These are phyloP conservation scores for Xylariaceae sp. DNA, from an alignment of 2,329 filamentous ascomycete genomes.

Conservation along the genomic window DNA sequence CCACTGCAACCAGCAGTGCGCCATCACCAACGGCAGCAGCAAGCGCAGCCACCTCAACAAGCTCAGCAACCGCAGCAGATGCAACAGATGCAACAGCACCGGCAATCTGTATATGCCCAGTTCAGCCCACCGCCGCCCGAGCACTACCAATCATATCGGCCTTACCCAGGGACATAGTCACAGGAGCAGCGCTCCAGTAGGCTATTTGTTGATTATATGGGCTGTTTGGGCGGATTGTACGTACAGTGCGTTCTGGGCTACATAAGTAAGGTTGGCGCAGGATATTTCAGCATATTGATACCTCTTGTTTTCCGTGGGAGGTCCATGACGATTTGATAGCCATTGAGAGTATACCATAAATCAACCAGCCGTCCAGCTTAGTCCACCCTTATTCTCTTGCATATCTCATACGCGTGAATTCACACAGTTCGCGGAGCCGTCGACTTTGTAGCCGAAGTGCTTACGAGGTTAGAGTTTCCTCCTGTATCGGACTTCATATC, in stretches of 20 bases:
- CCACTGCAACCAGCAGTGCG: conserved; percentile 14
- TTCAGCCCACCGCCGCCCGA: conserved; percentile 25
- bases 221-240: no score
- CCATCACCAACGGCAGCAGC: conserved; percentile 15
- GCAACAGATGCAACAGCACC: no score
- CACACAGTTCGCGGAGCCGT: no score
- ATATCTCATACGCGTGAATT: not conserved
- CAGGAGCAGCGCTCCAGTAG: not conserved
- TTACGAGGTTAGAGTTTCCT: no score
- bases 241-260: conserved; percentile 6
- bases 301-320: conserved; percentile 13
- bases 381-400: not conserved
- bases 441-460: no score
- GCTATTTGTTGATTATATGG: not conserved
- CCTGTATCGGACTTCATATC: no score
- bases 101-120: conserved; percentile 23
- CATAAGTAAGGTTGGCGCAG: conserved; percentile 14
- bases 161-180: conserved; percentile 24
- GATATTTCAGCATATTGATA: conserved; percentile 19
- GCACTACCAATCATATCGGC: conserved; percentile 26
- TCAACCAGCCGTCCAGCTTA: not conserved
- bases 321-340: not conserved
- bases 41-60: not conserved
- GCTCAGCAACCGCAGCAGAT: conserved; percentile 11
- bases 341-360: not conserved